Conservation (phyloP, 169 alveolate species). For the Plasmodium inui region DNA sequence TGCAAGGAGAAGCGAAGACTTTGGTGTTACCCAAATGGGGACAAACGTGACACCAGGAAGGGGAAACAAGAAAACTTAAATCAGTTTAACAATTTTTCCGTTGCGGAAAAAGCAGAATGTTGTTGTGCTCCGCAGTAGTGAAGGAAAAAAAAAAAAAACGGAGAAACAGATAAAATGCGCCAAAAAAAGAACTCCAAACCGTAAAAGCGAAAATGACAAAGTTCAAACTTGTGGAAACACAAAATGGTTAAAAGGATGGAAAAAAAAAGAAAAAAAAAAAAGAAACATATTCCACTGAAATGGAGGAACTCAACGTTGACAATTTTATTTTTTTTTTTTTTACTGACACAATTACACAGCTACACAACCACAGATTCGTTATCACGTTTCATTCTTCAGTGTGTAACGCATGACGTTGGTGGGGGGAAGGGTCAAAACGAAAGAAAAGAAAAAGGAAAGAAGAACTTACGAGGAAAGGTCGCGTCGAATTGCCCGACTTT, state of each 20-base stretch:
- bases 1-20: background rate
- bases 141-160: background rate
- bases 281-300: background rate
- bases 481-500: background rate
- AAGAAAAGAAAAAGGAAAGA: background rate
- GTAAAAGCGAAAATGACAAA: background rate
- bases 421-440: background rate
- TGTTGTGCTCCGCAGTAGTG: background rate
- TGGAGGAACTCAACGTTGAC: background rate
- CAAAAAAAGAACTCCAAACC: background rate
- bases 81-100: slow-evolving; percentile 10
- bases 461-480: background rate
- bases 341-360: background rate
- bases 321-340: background rate
- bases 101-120: background rate
- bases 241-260: background rate
- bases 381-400: background rate
- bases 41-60: background rate
- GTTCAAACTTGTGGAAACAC: background rate
- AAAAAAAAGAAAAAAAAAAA: background rate
- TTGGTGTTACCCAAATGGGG: background rate
- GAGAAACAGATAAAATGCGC: background rate
- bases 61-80: background rate
- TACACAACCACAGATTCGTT: slow-evolving; percentile 4
- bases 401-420: background rate